phyloP scores from a whole-genome alignment of 371 early-diverging fungal species.

The Sporodiniella umbellata region DNA sequence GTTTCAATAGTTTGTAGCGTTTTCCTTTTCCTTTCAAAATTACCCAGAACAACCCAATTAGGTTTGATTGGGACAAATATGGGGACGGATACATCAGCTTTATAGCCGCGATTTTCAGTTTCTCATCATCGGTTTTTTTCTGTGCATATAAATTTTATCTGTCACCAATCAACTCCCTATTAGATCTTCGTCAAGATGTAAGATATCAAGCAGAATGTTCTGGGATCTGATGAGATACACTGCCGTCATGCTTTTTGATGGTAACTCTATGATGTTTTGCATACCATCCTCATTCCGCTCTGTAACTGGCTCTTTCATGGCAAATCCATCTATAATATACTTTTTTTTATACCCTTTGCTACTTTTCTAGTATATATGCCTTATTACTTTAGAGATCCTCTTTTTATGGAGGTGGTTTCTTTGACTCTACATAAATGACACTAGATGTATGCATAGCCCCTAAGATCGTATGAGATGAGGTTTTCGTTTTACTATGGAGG shows the following conservation, averaged over 20 bases:
- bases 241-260: slow-evolving; percentile 13
- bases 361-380: slow-evolving; percentile 9
- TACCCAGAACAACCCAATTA: slow-evolving; percentile 17
- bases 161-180: slow-evolving; percentile 11
- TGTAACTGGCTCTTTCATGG: slow-evolving; percentile 12
- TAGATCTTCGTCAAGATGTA: slow-evolving; percentile 14
- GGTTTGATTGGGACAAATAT: slow-evolving; percentile 17
- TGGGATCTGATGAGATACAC: slow-evolving; percentile 12
- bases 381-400: slow-evolving; percentile 7
- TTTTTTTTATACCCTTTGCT: slow-evolving; percentile 12
- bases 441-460: slow-evolving; percentile 12
- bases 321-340: slow-evolving; percentile 11
- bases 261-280: slow-evolving; percentile 11
- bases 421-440: slow-evolving; percentile 6
- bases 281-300: slow-evolving; percentile 11
- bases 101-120: slow-evolving; percentile 15
- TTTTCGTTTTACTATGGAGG: slow-evolving; percentile 3
- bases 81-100: slow-evolving; percentile 16
- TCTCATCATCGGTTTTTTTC: slow-evolving; percentile 13
- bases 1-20: slow-evolving; percentile 12
- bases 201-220: slow-evolving; percentile 12
- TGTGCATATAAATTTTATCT: slow-evolving; percentile 13
- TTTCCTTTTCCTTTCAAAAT: slow-evolving; percentile 15
- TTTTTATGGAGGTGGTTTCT: slow-evolving; percentile 4
- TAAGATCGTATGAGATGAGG: slow-evolving; percentile 9